Base-by-base conservation (phyloP, 2,329 filamentous ascomycete genomes). In the Fusarium nurragi region DNA sequence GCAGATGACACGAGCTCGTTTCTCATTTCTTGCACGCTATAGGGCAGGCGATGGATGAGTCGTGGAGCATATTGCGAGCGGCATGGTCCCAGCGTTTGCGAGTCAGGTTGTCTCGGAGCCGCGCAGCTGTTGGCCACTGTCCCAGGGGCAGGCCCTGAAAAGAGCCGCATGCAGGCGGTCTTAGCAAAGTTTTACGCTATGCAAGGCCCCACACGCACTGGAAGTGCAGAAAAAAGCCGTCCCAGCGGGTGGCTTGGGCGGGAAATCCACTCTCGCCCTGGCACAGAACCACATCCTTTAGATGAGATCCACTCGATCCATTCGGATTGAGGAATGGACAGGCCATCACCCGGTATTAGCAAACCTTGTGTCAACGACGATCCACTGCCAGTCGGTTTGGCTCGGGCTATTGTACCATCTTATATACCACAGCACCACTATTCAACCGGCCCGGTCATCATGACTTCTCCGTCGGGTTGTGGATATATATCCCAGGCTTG, bases 301-400 rank as follows among this genome's bases (percentile, higher is more conserved):
- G 67, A 70, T 70, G 58, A 70, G 67, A 68, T 70, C 67, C 68
- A 70, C 68, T 32, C 52, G 59, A 68, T 68, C 58, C 68, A 65
- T 60, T 52, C 50, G 53, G 63, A 70, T 67, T 69, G 44, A 54
- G 40, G 25, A 43, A 64, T 52, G 48, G 54, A 37, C 45, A 47
- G 43, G 14, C n/a, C 12, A 49, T 48, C 59, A 64, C 14, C 64
- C 66, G 68, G 63, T 60, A 67, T 70, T 70, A 68, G 64, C 57
- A 72, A 72, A 71, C 68, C 70, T 64, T 72, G 67, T 71, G 68
- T 70, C 66, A 67, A 72, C 70, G 70, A 64, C 70, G 64, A 58
- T 71, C 70, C 68, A 71, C 70, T 54, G 41, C 49, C 49, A 45
- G 47, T 56, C 48, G 43, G 40, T 48, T 64, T 63, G 34, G 47